Base-by-base conservation (phyloP, 768 basidiomycete genomes). In the Trametes villosa region DNA sequence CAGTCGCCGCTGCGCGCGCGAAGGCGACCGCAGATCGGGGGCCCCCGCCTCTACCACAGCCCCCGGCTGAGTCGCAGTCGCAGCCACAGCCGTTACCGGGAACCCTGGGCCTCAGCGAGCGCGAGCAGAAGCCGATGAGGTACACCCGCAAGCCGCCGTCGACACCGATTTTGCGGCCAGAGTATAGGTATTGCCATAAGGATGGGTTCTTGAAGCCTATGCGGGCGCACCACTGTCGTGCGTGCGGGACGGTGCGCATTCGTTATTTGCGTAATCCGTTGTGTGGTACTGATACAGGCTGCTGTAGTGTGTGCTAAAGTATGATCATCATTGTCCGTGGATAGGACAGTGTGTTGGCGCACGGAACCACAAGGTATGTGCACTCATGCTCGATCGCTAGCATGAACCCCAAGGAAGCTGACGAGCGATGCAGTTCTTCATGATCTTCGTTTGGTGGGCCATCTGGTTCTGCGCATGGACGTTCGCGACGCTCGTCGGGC, bases 271-370 rank as follows among this genome's bases (percentile, higher is more conserved):
- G 9, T 49, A 12, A 33, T 36, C 4, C 7, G 12, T 24, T 11
- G 33, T 9, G 20, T n/a, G 34, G 27, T 60, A 24, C 29, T 26
- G 7, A 26, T 22, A 8, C 3, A 1, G 13, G 13, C 22, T 18
- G 34, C 9, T 46, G 17, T 63, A 93, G 89, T 94, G 93, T 68
- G 79, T 94, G 7, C 71, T 95, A 47, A 88, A 85, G 71, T 94
- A 87, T 65, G 92, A 95, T 69, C 92, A 95, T 74, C 93, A 95
- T 69, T 95, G 92, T 75, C 92, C 92, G 50, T 94, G 91, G 95
- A 88, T 98, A 53, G 95, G 95, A 12, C 92, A 94, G 68, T 98
- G 95, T 65, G 92, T 97, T 20, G 95, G 95, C 12, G 95, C 94
- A 51, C 83, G 85, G 38, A 98, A 98, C 70, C 91, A 96, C 65